phyloP scores from a whole-genome alignment of 441 rosid genomes.

The Eruca vesicaria region DNA sequence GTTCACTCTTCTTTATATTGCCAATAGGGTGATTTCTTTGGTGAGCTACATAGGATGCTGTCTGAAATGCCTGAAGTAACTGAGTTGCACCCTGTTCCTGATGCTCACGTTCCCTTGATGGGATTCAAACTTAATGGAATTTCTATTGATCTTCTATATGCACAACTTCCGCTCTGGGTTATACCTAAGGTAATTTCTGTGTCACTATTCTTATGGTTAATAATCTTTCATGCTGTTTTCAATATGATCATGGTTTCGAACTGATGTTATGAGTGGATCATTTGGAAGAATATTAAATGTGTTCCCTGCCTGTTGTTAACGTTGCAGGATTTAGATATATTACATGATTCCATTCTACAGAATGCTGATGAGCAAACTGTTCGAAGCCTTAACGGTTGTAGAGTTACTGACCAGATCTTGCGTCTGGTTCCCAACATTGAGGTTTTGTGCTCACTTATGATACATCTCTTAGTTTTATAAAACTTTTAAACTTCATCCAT shows the following conservation, averaged over 20 bases:
- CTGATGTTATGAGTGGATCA: background rate
- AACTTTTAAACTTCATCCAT: background rate
- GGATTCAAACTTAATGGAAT: constrained; percentile 82
- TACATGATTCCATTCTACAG: constrained; percentile 89
- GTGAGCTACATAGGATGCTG: constrained; percentile 78
- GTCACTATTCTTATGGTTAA: background rate
- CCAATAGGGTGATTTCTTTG: constrained; percentile 90
- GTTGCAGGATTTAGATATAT: constrained; percentile 85
- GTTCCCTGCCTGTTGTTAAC: constrained; percentile 24
- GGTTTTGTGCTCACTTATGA: constrained; percentile 43
- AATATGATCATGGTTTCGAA: background rate
- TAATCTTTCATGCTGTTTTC: background rate
- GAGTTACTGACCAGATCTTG: constrained; percentile 98
- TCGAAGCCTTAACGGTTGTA: constrained; percentile 97
- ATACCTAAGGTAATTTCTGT: constrained; percentile 82
- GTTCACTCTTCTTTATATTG: constrained; percentile 28
- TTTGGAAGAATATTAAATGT: background rate
- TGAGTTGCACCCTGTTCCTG: constrained; percentile 96
- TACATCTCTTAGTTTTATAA: background rate
- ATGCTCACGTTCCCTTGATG: constrained; percentile 97
- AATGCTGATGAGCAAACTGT: constrained; percentile 97
- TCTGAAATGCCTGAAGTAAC: constrained; percentile 93
- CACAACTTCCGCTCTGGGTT: constrained; percentile 84
- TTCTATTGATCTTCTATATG: constrained; percentile 96
- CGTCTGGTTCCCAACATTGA: constrained; percentile 95